Percentiles rank a stretch among this genome's conserved stretches.
phyloP scores from a whole-genome alignment of 2,329 filamentous ascomycete genomes.

The Aureobasidium sp. region DNA sequence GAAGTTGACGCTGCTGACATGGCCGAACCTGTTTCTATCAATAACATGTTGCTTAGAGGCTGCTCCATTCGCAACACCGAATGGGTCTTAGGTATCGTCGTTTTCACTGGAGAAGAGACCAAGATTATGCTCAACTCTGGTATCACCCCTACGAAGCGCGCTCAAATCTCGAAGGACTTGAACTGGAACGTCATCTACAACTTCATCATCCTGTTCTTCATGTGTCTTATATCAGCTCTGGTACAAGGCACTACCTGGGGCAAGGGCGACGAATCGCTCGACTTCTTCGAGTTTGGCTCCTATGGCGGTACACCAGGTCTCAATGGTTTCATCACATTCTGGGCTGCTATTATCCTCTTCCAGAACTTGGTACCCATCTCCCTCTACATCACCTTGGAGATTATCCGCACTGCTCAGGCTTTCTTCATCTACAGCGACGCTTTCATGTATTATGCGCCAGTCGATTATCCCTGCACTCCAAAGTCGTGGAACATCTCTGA shows the following conservation, averaged over 20 bases:
- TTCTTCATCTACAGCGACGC: conserved; percentile 97
- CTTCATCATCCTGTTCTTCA: conserved; percentile 78
- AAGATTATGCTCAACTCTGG: conserved; percentile 99
- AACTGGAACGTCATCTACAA: conserved; percentile 99
- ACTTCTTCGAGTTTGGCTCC: conserved; percentile 79
- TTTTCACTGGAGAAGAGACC: conserved; percentile 92
- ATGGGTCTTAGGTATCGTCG: conserved; percentile 85
- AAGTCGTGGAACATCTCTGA: conserved; percentile 99
- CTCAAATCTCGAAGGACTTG: conserved; percentile 82
- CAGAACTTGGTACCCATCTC: conserved; percentile 99
- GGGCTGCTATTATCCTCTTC: conserved; percentile 88
- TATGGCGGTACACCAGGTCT: conserved; percentile 60
- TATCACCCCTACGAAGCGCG: conserved; percentile 87
- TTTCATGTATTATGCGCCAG: conserved; percentile 92
- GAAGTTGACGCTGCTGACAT: conserved; percentile 63
- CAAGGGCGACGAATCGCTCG: conserved; percentile 63
- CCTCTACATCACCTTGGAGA: conserved; percentile 93
- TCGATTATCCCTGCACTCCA: conserved; percentile 91
- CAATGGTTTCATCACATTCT: conserved; percentile 94
- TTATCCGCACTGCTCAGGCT: conserved; percentile 85
- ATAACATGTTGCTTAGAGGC: conserved; percentile 88
- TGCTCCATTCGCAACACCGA: conserved; percentile 93
- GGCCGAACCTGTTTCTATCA: conserved; percentile 89
- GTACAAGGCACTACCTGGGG: conserved; percentile 79
- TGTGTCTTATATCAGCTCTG: conserved; percentile 82